Percentiles rank a stretch among this genome's conserved stretches.
These are phyloP conservation scores for Begonia loranthoides DNA, from an alignment of 306 rosid species.

Conservation along the genomic window DNA sequence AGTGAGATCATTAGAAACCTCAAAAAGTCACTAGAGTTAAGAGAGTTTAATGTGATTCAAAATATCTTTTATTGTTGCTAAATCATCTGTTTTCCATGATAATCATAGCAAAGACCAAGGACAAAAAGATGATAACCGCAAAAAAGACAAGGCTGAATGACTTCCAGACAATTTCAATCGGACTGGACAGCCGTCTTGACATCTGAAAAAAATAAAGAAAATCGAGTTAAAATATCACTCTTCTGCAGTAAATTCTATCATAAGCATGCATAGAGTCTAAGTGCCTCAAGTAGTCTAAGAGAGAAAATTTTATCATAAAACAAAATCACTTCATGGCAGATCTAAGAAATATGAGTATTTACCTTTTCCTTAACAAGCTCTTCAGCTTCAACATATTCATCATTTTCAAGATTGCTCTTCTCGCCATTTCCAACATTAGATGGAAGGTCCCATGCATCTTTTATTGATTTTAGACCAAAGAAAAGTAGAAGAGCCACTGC, in stretches of 20 bases:
- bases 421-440: slow-evolving; percentile 34
- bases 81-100: not conserved
- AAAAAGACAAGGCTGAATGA: slow-evolving; percentile 92
- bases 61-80: not conserved
- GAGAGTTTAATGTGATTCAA: not conserved
- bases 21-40: not conserved
- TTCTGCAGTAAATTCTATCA: no score
- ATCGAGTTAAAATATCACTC: not conserved
- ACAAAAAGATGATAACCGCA: slow-evolving; percentile 49
- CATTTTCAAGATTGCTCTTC: slow-evolving; percentile 55
- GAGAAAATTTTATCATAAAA: no score
- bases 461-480: slow-evolving; percentile 82
- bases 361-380: slow-evolving; percentile 97
- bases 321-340: no score
- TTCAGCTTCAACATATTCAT: slow-evolving; percentile 77
- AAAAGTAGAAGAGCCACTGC: slow-evolving; percentile 89
- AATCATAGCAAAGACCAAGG: not conserved
- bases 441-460: slow-evolving; percentile 97
- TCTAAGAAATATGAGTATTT: not conserved
- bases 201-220: slow-evolving; percentile 22
- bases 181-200: slow-evolving; percentile 63
- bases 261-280: no score
- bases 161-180: slow-evolving; percentile 79
- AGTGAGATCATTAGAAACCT: not conserved
- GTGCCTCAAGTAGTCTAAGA: no score